phyloP scores from a whole-genome alignment of 202 grass and related monocot species.

The Dendrocalamus latiflorus region DNA sequence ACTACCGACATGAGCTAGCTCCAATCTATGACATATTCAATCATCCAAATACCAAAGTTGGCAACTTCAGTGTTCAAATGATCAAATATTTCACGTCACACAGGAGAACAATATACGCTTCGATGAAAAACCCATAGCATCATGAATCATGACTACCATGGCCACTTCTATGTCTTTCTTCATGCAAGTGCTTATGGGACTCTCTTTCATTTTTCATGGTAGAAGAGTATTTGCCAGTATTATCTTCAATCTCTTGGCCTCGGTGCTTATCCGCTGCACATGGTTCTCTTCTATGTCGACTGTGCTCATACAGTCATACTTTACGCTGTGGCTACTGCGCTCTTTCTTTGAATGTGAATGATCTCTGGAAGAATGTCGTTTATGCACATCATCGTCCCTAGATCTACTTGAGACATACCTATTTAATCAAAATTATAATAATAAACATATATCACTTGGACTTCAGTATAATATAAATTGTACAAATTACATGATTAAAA shows the following conservation, averaged over 20 bases:
- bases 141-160: conserved; percentile 16
- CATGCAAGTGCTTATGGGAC: conserved; percentile 18
- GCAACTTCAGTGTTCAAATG: background rate
- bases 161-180: conserved; percentile 18
- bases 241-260: conserved; percentile 22
- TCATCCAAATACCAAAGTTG: background rate
- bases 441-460: no score
- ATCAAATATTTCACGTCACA: no score
- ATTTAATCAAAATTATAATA: no score
- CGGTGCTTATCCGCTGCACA: conserved; percentile 22
- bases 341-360: conserved; percentile 37
- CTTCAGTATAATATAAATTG: no score
- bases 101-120: background rate
- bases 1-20: background rate
- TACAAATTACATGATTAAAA: no score
- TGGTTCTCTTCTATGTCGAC: conserved; percentile 37
- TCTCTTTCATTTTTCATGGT: conserved; percentile 23
- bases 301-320: conserved; percentile 6
- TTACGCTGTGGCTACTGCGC: background rate
- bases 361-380: no score
- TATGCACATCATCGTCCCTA: no score
- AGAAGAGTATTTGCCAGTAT: conserved; percentile 23
- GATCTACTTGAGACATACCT: no score
- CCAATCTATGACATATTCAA: background rate
- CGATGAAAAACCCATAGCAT: background rate